Evolutionary conservation across 257 asterid species (phyloP).

Genomic region (Euphrasia confusa): DNA sequence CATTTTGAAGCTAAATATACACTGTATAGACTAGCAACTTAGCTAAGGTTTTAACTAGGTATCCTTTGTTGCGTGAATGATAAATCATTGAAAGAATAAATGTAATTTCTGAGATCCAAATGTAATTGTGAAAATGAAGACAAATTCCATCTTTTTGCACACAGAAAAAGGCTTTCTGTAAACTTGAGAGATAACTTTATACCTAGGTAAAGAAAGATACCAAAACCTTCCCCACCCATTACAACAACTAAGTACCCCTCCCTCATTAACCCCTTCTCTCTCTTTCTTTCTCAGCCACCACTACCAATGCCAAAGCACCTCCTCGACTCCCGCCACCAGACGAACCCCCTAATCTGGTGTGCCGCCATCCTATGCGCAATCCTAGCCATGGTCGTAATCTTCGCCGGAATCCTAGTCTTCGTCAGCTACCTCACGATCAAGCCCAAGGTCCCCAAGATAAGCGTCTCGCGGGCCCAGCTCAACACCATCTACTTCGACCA

Average conservation of each 20-base stretch:
- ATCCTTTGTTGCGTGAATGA: too few relatives aligned
- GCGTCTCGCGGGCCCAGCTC: conserved; percentile 46
- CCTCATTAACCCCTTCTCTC: conserved; percentile 24
- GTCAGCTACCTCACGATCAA: conserved; percentile 51
- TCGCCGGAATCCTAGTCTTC: conserved; percentile 56
- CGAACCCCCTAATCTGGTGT: conserved; percentile 69
- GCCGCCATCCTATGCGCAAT: conserved; percentile 59
- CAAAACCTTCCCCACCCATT: conserved; percentile 68
- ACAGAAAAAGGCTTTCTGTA: too few relatives aligned
- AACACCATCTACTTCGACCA: conserved; percentile 57
- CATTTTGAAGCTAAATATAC: too few relatives aligned
- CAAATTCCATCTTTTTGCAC: too few relatives aligned
- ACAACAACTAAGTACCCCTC: conserved; percentile 43
- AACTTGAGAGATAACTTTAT: conserved; percentile 46
- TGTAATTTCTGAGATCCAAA: too few relatives aligned
- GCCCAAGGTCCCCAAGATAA: conserved; percentile 63
- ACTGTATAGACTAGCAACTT: too few relatives aligned
- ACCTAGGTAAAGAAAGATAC: conserved; percentile 66
- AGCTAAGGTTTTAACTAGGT: too few relatives aligned
- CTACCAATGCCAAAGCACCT: conserved; percentile 50
- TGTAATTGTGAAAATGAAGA: too few relatives aligned
- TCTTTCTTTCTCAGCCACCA: conserved; percentile 12
- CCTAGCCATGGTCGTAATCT: conserved; percentile 52
- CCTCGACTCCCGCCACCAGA: conserved; percentile 35
- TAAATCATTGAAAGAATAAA: too few relatives aligned